These are phyloP conservation scores for Amoeboaphelidium protococcarum DNA, from an alignment of 371 early-diverging fungal species.

Conservation along the genomic window DNA sequence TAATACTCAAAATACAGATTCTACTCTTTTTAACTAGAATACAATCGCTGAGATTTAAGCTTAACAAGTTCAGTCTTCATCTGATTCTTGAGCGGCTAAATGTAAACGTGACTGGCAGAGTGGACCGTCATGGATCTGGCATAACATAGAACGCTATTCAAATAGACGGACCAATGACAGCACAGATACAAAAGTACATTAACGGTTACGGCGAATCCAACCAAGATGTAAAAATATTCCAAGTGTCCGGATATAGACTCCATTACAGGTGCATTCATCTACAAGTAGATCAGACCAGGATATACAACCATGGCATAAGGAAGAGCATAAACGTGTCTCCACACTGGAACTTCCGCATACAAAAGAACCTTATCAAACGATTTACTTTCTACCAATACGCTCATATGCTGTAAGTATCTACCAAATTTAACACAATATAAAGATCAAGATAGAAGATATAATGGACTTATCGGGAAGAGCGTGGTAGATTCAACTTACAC, in stretches of 20 bases:
- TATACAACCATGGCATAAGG: constrained; percentile 46
- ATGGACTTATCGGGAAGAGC: too few relatives aligned
- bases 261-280: constrained; percentile 37
- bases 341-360: constrained; percentile 32
- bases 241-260: constrained; percentile 67
- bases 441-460: constrained; percentile 49
- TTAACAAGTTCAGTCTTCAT: too few relatives aligned
- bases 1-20: constrained; percentile 51
- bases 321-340: constrained; percentile 53
- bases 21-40: background rate
- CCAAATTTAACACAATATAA: constrained; percentile 31
- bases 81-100: too few relatives aligned
- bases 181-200: constrained; percentile 57
- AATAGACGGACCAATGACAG: constrained; percentile 77
- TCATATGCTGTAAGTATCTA: constrained; percentile 51
- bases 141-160: constrained; percentile 21
- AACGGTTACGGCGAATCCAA: constrained; percentile 34
- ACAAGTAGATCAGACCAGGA: constrained; percentile 41
- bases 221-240: constrained; percentile 61
- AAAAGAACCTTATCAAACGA: constrained; percentile 43
- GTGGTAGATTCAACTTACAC: too few relatives aligned
- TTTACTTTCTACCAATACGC: constrained; percentile 65
- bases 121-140: constrained; percentile 1
- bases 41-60: background rate
- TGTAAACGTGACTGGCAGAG: too few relatives aligned